Evolutionary conservation across 192 early-diverging fungal genomes (phyloP), one percentile per base, ranked within the genome.

Genomic region (Chytriomyces sp.): DNA sequence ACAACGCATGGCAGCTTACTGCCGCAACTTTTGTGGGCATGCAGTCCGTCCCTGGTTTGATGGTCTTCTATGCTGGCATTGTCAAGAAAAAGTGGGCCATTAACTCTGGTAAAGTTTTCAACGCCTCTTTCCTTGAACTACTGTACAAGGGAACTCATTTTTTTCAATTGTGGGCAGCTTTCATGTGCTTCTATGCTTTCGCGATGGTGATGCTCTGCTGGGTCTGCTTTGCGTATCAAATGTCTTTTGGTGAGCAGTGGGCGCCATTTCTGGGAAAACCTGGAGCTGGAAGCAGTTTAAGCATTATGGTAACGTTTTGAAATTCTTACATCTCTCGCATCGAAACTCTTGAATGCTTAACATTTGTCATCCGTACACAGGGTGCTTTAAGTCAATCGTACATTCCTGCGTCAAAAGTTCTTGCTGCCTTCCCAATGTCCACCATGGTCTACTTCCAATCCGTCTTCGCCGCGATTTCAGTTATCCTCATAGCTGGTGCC

Each of bases 391-490:
- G 67, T 18, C 67, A 68, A 68, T 18, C 43, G 9, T 35, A 46
- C 44, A 68, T 68, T 24, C 67, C 67, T 13, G 35, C 67, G 0
- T 43, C 67, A 43, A 68, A 68, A 20, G 46, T 24, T 68, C 16
- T 46, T 1, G 10, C 16, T 16, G 45, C 13, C 20, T 57, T 57
- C 53, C 53, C 53, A 20, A 57, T 57, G 53, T 57, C 53, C 13
- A 57, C 53, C 53, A 57, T 57, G 53, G 20, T 57, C 53, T 57
- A 57, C 53, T 57, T 57, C 81, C 94, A 95, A 80, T 87, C 94
- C 77, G 94, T 96, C 89, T 98, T 97, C 82, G 96, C 95, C 0
- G 92, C 93, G 10, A 85, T 99, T 72, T 96, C 95, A 1, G 90
- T 94, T 13, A 95, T 95, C 20, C 86, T 99, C 67, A 94, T 96